Conservation (phyloP, 495 filamentous ascomycete genomes). For the Penicillium lividum region DNA sequence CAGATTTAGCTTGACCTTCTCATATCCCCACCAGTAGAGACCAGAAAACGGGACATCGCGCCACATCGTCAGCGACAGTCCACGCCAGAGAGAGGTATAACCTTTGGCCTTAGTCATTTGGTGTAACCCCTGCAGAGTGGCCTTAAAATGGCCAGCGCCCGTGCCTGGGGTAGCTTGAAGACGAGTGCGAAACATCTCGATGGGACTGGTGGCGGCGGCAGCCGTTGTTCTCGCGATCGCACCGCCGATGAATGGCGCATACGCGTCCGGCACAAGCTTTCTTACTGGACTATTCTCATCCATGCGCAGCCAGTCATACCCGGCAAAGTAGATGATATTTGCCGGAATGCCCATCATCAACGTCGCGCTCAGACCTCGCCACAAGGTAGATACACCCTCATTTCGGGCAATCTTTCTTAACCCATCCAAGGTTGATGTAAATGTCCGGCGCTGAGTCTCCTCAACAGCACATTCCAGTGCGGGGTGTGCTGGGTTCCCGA, state of each 20-base stretch:
- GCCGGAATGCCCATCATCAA: conserved; percentile 90
- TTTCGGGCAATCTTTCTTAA: conserved; percentile 95
- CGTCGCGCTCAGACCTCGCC: conserved; percentile 91
- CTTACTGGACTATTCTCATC: conserved; percentile 69
- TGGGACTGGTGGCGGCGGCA: conserved; percentile 79
- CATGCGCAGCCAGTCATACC: conserved; percentile 91
- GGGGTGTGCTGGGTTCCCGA: conserved; percentile 33
- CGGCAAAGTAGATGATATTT: conserved; percentile 98
- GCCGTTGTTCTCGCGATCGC: conserved; percentile 74
- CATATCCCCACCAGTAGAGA: conserved; percentile 97
- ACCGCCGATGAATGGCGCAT: conserved; percentile 80
- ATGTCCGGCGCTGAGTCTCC: conserved; percentile 76
- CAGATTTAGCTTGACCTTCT: conserved; percentile 67
- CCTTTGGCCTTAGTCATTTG: conserved; percentile 78
- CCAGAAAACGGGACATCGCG: conserved; percentile 96
- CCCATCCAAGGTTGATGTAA: conserved; percentile 89
- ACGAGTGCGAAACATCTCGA: conserved; percentile 93
- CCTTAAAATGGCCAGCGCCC: conserved; percentile 63
- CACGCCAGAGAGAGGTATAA: conserved; percentile 86
- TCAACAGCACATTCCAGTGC: conserved; percentile 79
- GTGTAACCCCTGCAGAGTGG: conserved; percentile 71
- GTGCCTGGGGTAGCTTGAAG: conserved; percentile 72
- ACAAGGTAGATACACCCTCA: conserved; percentile 83
- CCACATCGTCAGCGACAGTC: conserved; percentile 90
- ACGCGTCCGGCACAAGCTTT: conserved; percentile 57